These are phyloP conservation scores for Allomyces macrogynus DNA, from an alignment of 192 early-diverging fungal genomes.

Conservation along the genomic window DNA sequence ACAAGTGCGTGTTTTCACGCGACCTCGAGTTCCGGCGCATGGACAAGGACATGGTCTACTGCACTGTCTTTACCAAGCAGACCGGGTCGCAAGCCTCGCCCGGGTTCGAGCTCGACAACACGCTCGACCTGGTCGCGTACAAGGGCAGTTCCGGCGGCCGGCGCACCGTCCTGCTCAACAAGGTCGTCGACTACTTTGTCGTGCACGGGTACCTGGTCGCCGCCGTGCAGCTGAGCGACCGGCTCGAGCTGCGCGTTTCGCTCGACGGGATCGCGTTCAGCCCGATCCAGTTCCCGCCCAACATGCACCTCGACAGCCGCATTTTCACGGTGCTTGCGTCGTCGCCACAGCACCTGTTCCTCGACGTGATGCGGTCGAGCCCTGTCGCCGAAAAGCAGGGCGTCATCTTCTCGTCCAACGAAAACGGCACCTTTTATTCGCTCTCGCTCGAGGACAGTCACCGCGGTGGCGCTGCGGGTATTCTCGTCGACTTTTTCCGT, in stretches of 20 bases:
- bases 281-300: slow-evolving; percentile 66
- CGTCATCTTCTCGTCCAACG: slow-evolving; percentile 73
- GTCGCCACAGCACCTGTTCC: slow-evolving; percentile 48
- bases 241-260: slow-evolving; percentile 41
- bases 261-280: slow-evolving; percentile 50
- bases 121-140: slow-evolving; percentile 46
- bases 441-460: slow-evolving; percentile 50
- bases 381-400: slow-evolving; percentile 45
- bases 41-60: slow-evolving; percentile 50
- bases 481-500: slow-evolving; percentile 75
- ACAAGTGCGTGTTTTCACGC: slow-evolving; percentile 61
- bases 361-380: slow-evolving; percentile 51
- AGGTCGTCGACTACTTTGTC: slow-evolving; percentile 59
- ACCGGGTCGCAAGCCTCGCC: slow-evolving; percentile 34
- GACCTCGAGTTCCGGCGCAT: slow-evolving; percentile 35
- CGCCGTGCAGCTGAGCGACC: slow-evolving; percentile 28
- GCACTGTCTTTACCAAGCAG: slow-evolving; percentile 42
- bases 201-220: slow-evolving; percentile 63
- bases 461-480: slow-evolving; percentile 34
- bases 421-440: slow-evolving; percentile 66
- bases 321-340: slow-evolving; percentile 74
- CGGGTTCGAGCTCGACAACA: slow-evolving; percentile 31
- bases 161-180: slow-evolving; percentile 28
- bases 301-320: slow-evolving; percentile 31
- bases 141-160: slow-evolving; percentile 27